Conservation (phyloP, 2,329 filamentous ascomycete genomes). For the Nothophoma quercina region DNA sequence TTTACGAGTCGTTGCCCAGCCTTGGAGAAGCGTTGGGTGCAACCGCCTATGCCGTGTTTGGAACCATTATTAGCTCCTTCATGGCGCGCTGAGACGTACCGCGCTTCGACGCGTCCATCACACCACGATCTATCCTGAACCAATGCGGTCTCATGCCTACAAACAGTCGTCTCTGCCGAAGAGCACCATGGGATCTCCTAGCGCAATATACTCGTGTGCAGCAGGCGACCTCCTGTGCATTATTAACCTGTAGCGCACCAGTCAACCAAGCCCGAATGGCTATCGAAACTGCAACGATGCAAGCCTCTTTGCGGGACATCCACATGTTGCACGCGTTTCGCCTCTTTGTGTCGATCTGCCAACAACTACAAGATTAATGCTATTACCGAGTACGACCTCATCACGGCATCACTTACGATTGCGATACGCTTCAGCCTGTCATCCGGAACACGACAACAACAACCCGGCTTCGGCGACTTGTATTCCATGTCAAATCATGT, state of each 20-base stretch:
- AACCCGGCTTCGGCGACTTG: not conserved
- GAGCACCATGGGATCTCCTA: conserved; percentile 29
- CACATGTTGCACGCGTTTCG: conserved; percentile 11
- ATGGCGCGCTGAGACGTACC: conserved; percentile 46
- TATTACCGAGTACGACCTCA: conserved; percentile 15
- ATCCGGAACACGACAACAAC: conserved; percentile 9
- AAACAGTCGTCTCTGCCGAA: conserved; percentile 33
- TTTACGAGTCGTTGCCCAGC: conserved; percentile 26
- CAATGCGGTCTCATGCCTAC: conserved; percentile 32
- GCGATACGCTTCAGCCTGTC: conserved; percentile 14
- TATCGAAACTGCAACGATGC: conserved; percentile 21
- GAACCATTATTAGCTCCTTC: conserved; percentile 42
- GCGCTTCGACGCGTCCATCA: conserved; percentile 42
- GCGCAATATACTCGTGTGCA: conserved; percentile 31
- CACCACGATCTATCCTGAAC: conserved; percentile 36
- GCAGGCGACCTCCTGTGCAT: conserved; percentile 20
- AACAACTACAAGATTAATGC: conserved; percentile 4
- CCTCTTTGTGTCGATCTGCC: conserved; percentile 15
- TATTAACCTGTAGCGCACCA: conserved; percentile 17
- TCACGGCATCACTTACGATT: conserved; percentile 4
- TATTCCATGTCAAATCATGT: not conserved
- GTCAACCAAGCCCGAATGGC: conserved; percentile 21
- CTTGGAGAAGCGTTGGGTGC: conserved; percentile 27
- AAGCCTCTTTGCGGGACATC: conserved; percentile 21
- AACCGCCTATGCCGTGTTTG: conserved; percentile 36